Conservation (phyloP, 257 asterid species). For the Thymus mandschuricus region DNA sequence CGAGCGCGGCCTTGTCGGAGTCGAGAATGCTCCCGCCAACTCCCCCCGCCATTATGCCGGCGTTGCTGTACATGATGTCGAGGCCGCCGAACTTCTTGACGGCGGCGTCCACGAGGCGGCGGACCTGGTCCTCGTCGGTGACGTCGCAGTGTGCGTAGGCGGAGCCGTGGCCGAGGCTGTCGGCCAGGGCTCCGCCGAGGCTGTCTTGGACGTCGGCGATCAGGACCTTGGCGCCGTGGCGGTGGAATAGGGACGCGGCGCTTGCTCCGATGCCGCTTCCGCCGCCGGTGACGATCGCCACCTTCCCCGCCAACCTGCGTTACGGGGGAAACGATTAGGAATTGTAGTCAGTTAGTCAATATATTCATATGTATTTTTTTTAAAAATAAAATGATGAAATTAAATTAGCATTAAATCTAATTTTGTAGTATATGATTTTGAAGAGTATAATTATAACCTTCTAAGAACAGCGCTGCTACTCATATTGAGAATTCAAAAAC, state of each 20-base stretch:
- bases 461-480: too few species aligned
- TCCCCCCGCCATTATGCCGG: conserved; percentile 37
- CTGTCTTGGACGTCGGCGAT: conserved; percentile 59
- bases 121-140: conserved; percentile 40
- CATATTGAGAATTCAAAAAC: too few species aligned
- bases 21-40: conserved; percentile 25
- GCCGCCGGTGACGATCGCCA: conserved; percentile 32
- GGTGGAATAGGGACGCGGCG: conserved; percentile 37
- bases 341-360: too few species aligned
- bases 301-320: conserved; percentile 31
- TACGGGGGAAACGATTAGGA: too few species aligned
- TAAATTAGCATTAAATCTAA: too few species aligned
- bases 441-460: too few species aligned
- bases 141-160: conserved; percentile 57
- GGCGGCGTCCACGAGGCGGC: conserved; percentile 34
- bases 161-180: conserved; percentile 25
- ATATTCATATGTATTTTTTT: too few species aligned
- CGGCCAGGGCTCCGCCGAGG: conserved; percentile 37
- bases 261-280: conserved; percentile 60
- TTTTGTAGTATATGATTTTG: too few species aligned
- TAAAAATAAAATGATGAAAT: too few species aligned
- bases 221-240: conserved; percentile 55
- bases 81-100: conserved; percentile 44
- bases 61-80: conserved; percentile 61
- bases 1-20: conserved; percentile 28